Evolutionary conservation across 2,329 filamentous ascomycete species (phyloP).

Genomic region (Pseudofabraea citricarpa): DNA sequence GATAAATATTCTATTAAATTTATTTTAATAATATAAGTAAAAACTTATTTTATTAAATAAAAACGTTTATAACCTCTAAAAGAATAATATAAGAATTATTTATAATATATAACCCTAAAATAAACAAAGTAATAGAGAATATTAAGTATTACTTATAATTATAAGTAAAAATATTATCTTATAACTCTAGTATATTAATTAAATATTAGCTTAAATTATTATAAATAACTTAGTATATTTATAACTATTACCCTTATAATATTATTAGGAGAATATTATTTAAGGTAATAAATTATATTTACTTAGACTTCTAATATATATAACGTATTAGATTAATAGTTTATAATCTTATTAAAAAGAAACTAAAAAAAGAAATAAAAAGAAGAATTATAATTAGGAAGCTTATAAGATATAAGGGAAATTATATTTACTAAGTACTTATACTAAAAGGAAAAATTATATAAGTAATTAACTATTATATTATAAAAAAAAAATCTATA

Average conservation of each 20-base stretch:
- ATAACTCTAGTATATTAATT: neutral
- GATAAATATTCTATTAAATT: neutral
- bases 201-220: neutral
- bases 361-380: neutral
- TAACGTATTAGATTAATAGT: neutral
- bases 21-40: neutral
- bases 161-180: neutral
- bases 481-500: neutral
- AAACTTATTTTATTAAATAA: neutral
- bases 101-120: neutral
- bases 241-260: neutral
- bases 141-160: neutral
- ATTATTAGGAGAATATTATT: neutral
- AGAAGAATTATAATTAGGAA: neutral
- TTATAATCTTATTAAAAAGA: conserved; percentile 1
- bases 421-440: neutral
- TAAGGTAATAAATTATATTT: neutral
- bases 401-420: neutral
- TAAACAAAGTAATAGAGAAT: neutral
- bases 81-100: neutral
- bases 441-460: neutral
- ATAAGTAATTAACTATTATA: neutral
- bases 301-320: neutral
- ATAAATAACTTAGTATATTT: neutral
- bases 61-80: neutral